Evolutionary conservation across 768 basidiomycete species (phyloP).

Genomic region (Coprinopsis sp.): DNA sequence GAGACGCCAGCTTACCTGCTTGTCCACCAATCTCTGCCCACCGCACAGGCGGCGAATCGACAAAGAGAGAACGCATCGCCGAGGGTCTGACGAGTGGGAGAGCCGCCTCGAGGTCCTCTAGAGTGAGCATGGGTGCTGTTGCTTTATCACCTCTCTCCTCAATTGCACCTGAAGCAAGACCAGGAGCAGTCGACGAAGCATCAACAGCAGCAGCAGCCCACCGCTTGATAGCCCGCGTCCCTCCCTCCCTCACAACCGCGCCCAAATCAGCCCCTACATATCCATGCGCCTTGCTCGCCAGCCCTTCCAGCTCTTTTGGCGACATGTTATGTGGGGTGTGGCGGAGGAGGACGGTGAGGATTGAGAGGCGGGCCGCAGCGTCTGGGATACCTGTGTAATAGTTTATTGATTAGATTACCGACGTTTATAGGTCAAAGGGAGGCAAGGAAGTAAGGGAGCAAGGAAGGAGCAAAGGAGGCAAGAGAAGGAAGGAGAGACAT

Average conservation of each 20-base stretch:
- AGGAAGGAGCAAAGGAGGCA: neutral
- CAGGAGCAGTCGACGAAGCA: no score
- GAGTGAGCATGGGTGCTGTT: no score
- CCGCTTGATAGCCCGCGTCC: slow-evolving; percentile 85
- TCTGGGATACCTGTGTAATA: slow-evolving; percentile 94
- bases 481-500: slow-evolving; percentile 15
- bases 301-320: slow-evolving; percentile 49
- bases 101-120: slow-evolving; percentile 62
- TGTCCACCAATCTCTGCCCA: slow-evolving; percentile 94
- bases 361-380: slow-evolving; percentile 75
- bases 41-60: slow-evolving; percentile 76
- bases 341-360: slow-evolving; percentile 77
- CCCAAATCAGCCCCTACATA: slow-evolving; percentile 96
- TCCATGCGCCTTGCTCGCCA: slow-evolving; percentile 84
- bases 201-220: no score
- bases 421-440: no score
- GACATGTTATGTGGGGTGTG: slow-evolving; percentile 76
- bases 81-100: slow-evolving; percentile 84
- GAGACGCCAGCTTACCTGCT: no score
- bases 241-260: slow-evolving; percentile 89
- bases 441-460: slow-evolving; percentile 1
- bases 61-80: slow-evolving; percentile 88
- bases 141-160: no score
- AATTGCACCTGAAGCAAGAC: no score
- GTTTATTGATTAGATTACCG: no score